Conservation (phyloP, 2,329 filamentous ascomycete species). For the Arthrinium phaeospermum region DNA sequence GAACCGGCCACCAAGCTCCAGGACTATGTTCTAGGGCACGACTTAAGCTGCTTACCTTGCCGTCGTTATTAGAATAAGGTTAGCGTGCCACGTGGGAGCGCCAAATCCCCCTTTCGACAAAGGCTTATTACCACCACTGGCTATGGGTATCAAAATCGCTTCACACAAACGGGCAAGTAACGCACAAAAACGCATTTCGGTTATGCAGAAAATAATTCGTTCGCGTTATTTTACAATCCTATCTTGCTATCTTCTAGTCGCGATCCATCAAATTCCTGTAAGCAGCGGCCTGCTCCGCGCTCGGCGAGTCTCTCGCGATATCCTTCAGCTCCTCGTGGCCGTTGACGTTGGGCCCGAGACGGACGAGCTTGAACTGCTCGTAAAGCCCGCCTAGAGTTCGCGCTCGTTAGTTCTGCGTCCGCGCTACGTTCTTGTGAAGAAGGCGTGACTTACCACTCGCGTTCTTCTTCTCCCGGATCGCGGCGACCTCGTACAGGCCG, state of each 20-base stretch:
- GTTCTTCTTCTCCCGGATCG: conserved; percentile 26
- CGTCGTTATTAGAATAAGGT: background rate
- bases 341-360: background rate
- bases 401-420: background rate
- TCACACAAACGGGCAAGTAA: background rate
- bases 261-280: background rate
- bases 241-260: background rate
- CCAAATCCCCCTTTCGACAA: background rate
- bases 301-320: background rate
- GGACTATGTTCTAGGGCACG: background rate
- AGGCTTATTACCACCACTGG: background rate
- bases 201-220: background rate
- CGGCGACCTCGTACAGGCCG: conserved; percentile 33
- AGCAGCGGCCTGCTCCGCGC: background rate
- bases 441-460: conserved; percentile 26
- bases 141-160: too few relatives aligned
- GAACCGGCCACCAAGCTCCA: too few relatives aligned
- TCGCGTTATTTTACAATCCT: background rate
- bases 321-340: background rate
- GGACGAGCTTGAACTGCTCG: conserved; percentile 22
- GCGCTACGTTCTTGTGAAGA: too few relatives aligned
- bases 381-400: conserved; percentile 13
- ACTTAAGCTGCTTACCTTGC: background rate
- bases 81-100: background rate
- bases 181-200: background rate